Evolutionary conservation across 2,329 filamentous ascomycete genomes (phyloP).

Genomic region (Stemphylium vesicarium): DNA sequence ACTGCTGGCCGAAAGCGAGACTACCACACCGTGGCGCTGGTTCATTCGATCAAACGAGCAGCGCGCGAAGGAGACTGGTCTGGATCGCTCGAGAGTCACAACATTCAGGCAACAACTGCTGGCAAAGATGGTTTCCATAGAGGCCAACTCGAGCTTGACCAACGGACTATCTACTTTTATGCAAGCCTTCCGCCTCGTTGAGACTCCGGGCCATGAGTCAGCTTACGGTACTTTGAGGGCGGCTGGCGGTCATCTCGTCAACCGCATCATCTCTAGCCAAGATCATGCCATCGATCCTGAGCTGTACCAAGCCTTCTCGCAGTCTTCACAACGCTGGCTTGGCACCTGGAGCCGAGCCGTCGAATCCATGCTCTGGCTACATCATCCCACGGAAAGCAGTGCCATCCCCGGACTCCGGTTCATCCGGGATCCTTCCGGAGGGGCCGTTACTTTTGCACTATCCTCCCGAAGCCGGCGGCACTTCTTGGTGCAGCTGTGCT

Average conservation of each 20-base stretch:
- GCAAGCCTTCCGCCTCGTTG: constrained; percentile 26
- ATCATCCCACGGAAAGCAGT: constrained; percentile 34
- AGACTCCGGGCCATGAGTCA: constrained; percentile 17
- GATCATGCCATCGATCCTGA: constrained; percentile 12
- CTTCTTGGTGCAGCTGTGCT: constrained; percentile 39
- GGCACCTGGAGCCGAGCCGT: constrained; percentile 29
- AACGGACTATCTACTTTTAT: constrained; percentile 33
- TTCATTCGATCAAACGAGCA: constrained; percentile 26
- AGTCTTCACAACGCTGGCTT: constrained; percentile 31
- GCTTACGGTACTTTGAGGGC: constrained; percentile 22
- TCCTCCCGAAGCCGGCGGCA: constrained; percentile 18
- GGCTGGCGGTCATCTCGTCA: constrained; percentile 34
- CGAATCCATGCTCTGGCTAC: constrained; percentile 37
- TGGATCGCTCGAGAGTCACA: constrained; percentile 15
- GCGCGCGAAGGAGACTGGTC: constrained; percentile 25
- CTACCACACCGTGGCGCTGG: constrained; percentile 39
- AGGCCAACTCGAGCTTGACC: constrained; percentile 19
- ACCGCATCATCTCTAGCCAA: constrained; percentile 27
- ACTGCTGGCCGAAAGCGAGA: constrained; percentile 32
- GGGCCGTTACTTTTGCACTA: constrained; percentile 19
- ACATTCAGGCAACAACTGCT: constrained; percentile 33
- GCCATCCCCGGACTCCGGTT: constrained; percentile 30
- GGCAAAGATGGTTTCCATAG: constrained; percentile 28
- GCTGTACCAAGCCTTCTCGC: constrained; percentile 36
- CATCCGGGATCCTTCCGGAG: constrained; percentile 31